phyloP scores from a whole-genome alignment of 2,329 filamentous ascomycete genomes.

The Waltergamsia citrina region DNA sequence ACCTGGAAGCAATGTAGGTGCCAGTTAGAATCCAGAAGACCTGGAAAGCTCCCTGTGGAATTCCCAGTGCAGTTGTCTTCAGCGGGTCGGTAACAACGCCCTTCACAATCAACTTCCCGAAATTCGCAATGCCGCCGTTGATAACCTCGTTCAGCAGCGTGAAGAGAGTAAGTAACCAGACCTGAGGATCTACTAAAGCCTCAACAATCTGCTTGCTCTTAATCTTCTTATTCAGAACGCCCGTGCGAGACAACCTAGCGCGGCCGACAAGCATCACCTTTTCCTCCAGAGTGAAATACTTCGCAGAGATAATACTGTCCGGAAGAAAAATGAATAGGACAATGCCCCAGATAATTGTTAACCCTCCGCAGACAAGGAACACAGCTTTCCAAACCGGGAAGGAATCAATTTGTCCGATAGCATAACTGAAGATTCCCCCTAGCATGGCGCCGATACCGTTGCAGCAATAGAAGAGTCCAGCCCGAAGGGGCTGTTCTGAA shows the following conservation, averaged over 20 bases:
- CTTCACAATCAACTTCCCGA: conserved; percentile 45
- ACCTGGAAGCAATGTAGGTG: conserved; percentile 38
- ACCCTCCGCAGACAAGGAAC: conserved; percentile 38
- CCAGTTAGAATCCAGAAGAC: conserved; percentile 43
- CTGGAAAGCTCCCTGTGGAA: conserved; percentile 44
- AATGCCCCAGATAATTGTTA: conserved; percentile 36
- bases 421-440: conserved; percentile 38
- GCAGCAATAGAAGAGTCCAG: conserved; percentile 25
- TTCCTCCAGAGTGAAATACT: conserved; percentile 12
- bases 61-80: conserved; percentile 39
- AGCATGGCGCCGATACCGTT: conserved; percentile 37
- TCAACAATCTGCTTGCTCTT: conserved; percentile 38
- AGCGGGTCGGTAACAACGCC: conserved; percentile 24
- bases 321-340: conserved; percentile 34
- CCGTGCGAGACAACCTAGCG: conserved; percentile 38
- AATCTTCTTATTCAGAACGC: conserved; percentile 35
- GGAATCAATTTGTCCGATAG: conserved; percentile 37
- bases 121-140: conserved; percentile 45
- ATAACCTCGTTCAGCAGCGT: conserved; percentile 45
- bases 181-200: conserved; percentile 36
- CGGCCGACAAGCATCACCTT: conserved; percentile 47
- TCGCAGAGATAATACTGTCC: conserved; percentile 28
- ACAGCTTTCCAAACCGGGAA: conserved; percentile 38
- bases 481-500: conserved; percentile 32
- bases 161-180: conserved; percentile 43